Conservation (phyloP, 495 filamentous ascomycete genomes). For the Trichoderma gamsii region DNA sequence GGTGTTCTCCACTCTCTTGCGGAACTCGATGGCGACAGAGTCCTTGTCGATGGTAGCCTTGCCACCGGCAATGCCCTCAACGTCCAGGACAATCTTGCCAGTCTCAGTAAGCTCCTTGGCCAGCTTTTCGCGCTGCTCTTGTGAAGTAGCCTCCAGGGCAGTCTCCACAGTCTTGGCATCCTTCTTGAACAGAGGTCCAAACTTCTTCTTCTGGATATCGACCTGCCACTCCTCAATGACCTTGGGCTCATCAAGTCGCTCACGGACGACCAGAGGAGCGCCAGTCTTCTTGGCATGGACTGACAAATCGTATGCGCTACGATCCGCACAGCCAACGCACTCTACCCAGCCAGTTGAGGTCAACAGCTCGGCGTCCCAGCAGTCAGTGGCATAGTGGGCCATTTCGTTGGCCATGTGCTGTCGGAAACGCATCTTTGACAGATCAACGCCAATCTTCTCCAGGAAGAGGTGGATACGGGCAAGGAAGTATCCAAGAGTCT, state of each 20-base stretch:
- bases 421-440: slow-evolving; percentile 69
- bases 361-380: slow-evolving; percentile 77
- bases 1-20: slow-evolving; percentile 59
- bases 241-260: slow-evolving; percentile 54
- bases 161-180: slow-evolving; percentile 68
- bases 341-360: slow-evolving; percentile 82
- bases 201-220: slow-evolving; percentile 79
- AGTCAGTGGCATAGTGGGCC: slow-evolving; percentile 78
- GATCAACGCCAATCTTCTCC: slow-evolving; percentile 61
- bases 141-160: slow-evolving; percentile 58
- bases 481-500: slow-evolving; percentile 84
- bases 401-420: slow-evolving; percentile 79
- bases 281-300: slow-evolving; percentile 80
- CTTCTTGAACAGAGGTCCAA: slow-evolving; percentile 75
- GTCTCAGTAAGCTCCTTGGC: slow-evolving; percentile 56
- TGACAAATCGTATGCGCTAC: slow-evolving; percentile 72
- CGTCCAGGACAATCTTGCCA: slow-evolving; percentile 62
- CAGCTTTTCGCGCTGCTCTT: slow-evolving; percentile 66
- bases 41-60: slow-evolving; percentile 67
- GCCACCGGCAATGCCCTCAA: slow-evolving; percentile 44
- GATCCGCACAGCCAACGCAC: slow-evolving; percentile 79
- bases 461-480: slow-evolving; percentile 73
- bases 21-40: slow-evolving; percentile 63
- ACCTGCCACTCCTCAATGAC: slow-evolving; percentile 67
- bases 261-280: slow-evolving; percentile 63